Conservation (phyloP, 495 filamentous ascomycete genomes). For the Zalerion maritima region DNA sequence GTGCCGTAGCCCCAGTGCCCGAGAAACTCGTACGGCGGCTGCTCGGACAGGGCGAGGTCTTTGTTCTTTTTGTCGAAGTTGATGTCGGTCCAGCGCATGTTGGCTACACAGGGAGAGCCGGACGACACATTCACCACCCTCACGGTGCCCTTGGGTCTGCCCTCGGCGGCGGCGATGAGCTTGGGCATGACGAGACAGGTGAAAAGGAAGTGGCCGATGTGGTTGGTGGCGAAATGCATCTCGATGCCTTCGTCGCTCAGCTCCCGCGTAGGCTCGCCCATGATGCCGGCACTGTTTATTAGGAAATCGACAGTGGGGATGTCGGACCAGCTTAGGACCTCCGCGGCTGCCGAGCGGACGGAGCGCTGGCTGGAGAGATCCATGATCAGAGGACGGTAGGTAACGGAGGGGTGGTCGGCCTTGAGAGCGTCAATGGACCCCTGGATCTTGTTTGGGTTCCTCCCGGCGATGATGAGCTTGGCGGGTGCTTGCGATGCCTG, state of each 20-base stretch:
- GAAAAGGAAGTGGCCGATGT: slow-evolving; percentile 42
- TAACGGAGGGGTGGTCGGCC: slow-evolving; percentile 18
- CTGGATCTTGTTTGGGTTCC: slow-evolving; percentile 22
- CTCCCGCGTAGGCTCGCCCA: slow-evolving; percentile 15
- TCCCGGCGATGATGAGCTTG: slow-evolving; percentile 26
- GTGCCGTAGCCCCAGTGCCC: slow-evolving; percentile 17
- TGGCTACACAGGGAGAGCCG: slow-evolving; percentile 11
- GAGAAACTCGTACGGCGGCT: slow-evolving; percentile 17
- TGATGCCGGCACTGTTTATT: slow-evolving; percentile 33
- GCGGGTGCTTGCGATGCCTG: slow-evolving; percentile 29
- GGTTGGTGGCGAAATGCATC: slow-evolving; percentile 42
- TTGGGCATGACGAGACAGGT: slow-evolving; percentile 34
- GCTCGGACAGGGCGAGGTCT: slow-evolving; percentile 22
- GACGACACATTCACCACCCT: slow-evolving; percentile 32
- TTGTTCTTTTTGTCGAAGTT: slow-evolving; percentile 26
- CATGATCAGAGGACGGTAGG: slow-evolving; percentile 24
- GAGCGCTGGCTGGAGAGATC: slow-evolving; percentile 29
- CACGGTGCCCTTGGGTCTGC: slow-evolving; percentile 19
- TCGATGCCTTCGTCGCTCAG: slow-evolving; percentile 29
- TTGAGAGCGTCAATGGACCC: slow-evolving; percentile 22
- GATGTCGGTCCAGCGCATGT: slow-evolving; percentile 28
- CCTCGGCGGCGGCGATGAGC: slow-evolving; percentile 22
- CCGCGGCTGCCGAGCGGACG: slow-evolving; percentile 25
- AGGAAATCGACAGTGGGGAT: slow-evolving; percentile 26
- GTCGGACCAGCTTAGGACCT: slow-evolving; percentile 24